These are phyloP conservation scores for Gillenia trifoliata DNA, from an alignment of 306 rosid species.

Conservation along the genomic window DNA sequence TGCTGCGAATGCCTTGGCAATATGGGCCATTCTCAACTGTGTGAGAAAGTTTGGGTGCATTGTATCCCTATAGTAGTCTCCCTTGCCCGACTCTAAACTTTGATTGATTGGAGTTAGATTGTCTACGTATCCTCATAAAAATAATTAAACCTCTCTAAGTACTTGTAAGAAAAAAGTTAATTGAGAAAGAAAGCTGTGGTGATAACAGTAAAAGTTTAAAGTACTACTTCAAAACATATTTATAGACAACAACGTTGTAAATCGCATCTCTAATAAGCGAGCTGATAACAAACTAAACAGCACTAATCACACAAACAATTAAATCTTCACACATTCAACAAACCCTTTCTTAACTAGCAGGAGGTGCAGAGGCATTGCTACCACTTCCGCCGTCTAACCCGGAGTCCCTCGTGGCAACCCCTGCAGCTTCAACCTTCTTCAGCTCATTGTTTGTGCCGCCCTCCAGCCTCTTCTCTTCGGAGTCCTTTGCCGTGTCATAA, in stretches of 20 bases:
- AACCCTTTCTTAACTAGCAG: not conserved
- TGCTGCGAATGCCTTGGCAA: too few species aligned
- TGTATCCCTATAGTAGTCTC: too few species aligned
- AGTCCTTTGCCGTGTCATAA: conserved; percentile 48
- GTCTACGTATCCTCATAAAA: too few species aligned
- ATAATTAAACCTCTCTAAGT: too few species aligned
- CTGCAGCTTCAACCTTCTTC: conserved; percentile 7
- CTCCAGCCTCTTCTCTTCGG: conserved; percentile 1
- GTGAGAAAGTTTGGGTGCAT: too few species aligned
- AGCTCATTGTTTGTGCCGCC: not conserved
- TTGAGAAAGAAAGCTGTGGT: not conserved
- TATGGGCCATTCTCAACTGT: too few species aligned
- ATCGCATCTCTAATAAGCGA: not conserved
- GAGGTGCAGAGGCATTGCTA: not conserved
- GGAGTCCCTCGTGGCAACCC: not conserved
- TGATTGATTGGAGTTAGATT: too few species aligned
- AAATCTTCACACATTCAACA: not conserved
- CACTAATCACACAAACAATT: not conserved
- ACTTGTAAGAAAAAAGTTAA: not conserved
- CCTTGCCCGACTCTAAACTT: too few species aligned
- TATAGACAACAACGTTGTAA: not conserved
- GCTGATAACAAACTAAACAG: not conserved
- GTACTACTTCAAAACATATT: too few species aligned
- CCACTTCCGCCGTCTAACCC: not conserved
- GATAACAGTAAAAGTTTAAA: not conserved